Evolutionary conservation across 2,329 filamentous ascomycete species (phyloP).

Genomic region (Fusarium incarnatum): DNA sequence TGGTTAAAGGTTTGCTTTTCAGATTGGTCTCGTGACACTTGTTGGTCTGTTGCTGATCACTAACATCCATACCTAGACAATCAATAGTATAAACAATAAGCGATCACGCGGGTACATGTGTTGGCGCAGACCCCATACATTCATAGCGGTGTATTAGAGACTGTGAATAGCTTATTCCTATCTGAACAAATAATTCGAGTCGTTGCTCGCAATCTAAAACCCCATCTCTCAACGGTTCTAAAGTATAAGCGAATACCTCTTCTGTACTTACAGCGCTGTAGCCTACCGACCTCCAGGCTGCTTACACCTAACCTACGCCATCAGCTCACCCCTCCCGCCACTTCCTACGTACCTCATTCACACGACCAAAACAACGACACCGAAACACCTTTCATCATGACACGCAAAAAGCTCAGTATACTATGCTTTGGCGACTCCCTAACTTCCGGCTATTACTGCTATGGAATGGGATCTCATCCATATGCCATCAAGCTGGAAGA

Average conservation of each 20-base stretch:
- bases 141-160: neutral
- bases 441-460: conserved; percentile 65
- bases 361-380: neutral
- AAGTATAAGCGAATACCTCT: neutral
- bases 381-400: conserved; percentile 35
- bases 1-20: neutral
- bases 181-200: neutral
- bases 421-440: conserved; percentile 75
- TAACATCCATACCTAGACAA: neutral
- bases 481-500: conserved; percentile 64
- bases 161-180: neutral
- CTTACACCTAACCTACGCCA: conserved; percentile 26
- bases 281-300: conserved; percentile 11
- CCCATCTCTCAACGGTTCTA: neutral
- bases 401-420: conserved; percentile 59
- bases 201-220: neutral
- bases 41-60: neutral
- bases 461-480: conserved; percentile 60
- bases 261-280: conserved; percentile 3
- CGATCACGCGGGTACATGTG: neutral
- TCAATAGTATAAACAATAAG: neutral
- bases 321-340: conserved; percentile 14
- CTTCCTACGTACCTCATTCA: conserved; percentile 3
- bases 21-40: neutral
- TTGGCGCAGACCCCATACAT: neutral